phyloP scores from a whole-genome alignment of 257 asterid species.

The Solanum sitiens region DNA sequence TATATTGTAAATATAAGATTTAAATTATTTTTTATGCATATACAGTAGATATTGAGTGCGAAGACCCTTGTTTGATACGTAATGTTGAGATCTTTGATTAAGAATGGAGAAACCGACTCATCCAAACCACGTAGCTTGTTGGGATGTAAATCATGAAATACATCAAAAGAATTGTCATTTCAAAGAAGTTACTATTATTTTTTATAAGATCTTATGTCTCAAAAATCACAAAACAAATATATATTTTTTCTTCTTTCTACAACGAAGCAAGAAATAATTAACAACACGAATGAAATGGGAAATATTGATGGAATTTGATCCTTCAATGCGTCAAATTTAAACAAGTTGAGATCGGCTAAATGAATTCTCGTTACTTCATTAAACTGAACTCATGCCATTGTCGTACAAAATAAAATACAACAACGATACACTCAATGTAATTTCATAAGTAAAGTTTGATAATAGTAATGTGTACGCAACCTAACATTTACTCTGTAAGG shows the following conservation, averaged over 20 bases:
- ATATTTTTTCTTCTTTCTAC: neutral
- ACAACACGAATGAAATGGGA: neutral
- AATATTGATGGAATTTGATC: neutral
- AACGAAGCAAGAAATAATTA: neutral
- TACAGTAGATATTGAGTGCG: too few species aligned
- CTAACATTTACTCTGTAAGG: accelerated
- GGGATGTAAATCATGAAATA: neutral
- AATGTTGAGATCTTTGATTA: too few species aligned
- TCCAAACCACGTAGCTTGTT: neutral
- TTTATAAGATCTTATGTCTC: neutral
- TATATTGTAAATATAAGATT: too few species aligned
- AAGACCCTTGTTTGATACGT: too few species aligned
- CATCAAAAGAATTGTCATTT: neutral
- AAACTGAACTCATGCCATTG: neutral
- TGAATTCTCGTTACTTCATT: neutral
- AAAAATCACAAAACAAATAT: too few species aligned
- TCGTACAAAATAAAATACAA: neutral
- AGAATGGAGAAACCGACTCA: too few species aligned
- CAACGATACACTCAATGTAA: too few species aligned
- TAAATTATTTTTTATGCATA: too few species aligned
- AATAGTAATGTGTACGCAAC: neutral
- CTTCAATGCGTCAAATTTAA: neutral
- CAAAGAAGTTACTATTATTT: neutral
- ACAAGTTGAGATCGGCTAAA: neutral
- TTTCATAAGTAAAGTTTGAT: neutral